Conservation (phyloP, 306 rosid species). For the Medicago ruthenica region DNA sequence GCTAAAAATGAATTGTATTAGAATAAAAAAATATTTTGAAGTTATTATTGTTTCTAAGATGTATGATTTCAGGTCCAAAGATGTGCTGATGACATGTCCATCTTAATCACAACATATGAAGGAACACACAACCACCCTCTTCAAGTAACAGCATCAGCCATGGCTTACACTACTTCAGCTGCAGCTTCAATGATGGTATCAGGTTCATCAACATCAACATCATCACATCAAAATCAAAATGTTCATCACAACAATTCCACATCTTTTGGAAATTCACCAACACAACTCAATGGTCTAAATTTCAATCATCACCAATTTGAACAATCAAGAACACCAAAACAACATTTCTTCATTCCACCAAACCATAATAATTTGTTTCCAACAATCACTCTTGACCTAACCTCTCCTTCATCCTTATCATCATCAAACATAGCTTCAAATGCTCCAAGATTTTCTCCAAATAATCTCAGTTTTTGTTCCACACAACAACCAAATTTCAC, state of each 20-base stretch:
- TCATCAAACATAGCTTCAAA: slow-evolving; percentile 45
- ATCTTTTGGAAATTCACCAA: slow-evolving; percentile 31
- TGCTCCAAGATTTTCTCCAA: slow-evolving; percentile 42
- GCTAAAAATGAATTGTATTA: neutral
- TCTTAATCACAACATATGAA: slow-evolving; percentile 87
- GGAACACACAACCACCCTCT: slow-evolving; percentile 87
- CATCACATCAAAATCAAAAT: slow-evolving; percentile 54
- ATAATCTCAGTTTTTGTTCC: slow-evolving; percentile 59
- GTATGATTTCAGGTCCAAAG: slow-evolving; percentile 74
- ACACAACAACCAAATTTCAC: slow-evolving; percentile 49
- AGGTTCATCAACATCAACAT: slow-evolving; percentile 62
- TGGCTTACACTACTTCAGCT: slow-evolving; percentile 89
- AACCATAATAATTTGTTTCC: slow-evolving; percentile 52
- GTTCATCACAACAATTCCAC: slow-evolving; percentile 32
- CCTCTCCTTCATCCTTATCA: slow-evolving; percentile 40
- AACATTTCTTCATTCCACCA: slow-evolving; percentile 41
- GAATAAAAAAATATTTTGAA: neutral
- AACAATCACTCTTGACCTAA: slow-evolving; percentile 67
- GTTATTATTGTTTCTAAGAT: too few species aligned
- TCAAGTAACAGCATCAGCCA: slow-evolving; percentile 77
- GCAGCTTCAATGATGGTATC: slow-evolving; percentile 80
- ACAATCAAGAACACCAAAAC: slow-evolving; percentile 42
- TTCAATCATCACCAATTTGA: slow-evolving; percentile 47
- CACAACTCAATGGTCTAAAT: slow-evolving; percentile 41
- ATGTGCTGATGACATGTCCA: slow-evolving; percentile 74